Conservation (phyloP, 164 flowering plant genomes). For the Warburgia ugandensis region DNA sequence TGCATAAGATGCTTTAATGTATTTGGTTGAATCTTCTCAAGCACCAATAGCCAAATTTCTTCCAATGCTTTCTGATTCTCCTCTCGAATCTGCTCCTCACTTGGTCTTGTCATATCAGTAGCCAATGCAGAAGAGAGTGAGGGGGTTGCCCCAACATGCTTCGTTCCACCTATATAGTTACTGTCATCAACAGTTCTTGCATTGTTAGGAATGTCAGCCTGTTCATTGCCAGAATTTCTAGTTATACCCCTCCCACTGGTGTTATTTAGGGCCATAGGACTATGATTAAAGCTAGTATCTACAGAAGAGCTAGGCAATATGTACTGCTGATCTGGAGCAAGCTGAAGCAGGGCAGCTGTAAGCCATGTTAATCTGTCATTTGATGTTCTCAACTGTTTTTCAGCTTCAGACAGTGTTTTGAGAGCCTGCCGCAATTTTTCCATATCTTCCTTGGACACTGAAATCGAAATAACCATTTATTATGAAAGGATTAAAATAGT, state of each 20-base stretch:
- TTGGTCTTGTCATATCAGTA: conserved; percentile 22
- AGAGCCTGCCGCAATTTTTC: conserved; percentile 93
- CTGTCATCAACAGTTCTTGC: conserved; percentile 29
- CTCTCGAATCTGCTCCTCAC: conserved; percentile 26
- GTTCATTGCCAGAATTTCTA: conserved; percentile 22
- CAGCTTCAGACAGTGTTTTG: conserved; percentile 92
- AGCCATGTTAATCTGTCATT: conserved; percentile 93
- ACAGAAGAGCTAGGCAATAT: conserved; percentile 74
- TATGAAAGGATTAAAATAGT: no score
- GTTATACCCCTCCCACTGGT: conserved; percentile 29
- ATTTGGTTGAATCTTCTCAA: conserved; percentile 46
- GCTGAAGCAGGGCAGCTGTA: conserved; percentile 94
- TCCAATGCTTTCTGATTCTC: conserved; percentile 37
- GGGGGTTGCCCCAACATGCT: conserved; percentile 25
- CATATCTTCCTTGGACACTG: conserved; percentile 94
- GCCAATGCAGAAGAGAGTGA: no score
- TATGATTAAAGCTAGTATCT: conserved; percentile 57
- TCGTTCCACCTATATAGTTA: conserved; percentile 25
- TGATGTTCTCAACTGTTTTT: conserved; percentile 86
- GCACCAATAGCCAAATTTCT: conserved; percentile 75
- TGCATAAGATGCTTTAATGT: conserved; percentile 63
- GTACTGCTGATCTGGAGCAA: conserved; percentile 96
- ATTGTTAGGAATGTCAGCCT: conserved; percentile 21
- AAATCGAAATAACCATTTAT: conserved; percentile 19
- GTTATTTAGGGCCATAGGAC: conserved; percentile 41